These are phyloP conservation scores for Crucibulum laeve DNA, from an alignment of 768 basidiomycete species.

Conservation along the genomic window DNA sequence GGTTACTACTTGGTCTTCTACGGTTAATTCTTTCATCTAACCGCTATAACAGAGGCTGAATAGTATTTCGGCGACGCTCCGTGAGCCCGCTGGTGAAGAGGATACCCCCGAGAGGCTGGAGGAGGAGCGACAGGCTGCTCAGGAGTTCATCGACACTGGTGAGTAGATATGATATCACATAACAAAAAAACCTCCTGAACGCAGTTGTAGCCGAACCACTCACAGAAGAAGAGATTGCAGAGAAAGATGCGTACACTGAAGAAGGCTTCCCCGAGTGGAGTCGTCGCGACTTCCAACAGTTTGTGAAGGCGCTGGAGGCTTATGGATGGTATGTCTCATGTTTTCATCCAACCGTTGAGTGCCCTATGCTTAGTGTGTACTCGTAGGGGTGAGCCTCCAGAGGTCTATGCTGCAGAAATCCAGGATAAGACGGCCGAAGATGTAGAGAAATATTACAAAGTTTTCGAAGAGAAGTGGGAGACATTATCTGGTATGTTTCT, in stretches of 20 bases:
- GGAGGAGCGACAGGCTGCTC: conserved; percentile 71
- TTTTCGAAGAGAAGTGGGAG: conserved; percentile 88
- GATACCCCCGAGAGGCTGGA: conserved; percentile 85
- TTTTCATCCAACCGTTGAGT: neutral
- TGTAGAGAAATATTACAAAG: conserved; percentile 70
- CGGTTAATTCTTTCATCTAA: neutral
- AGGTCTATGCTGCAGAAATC: conserved; percentile 76
- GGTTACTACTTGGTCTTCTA: conserved; percentile 29
- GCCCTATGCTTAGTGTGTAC: neutral
- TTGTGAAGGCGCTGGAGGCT: conserved; percentile 60
- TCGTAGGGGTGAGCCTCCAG: conserved; percentile 61
- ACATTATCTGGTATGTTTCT: conserved; percentile 64
- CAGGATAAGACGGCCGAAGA: conserved; percentile 80
- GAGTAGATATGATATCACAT: neutral
- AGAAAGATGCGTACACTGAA: conserved; percentile 73
- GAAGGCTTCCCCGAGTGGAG: conserved; percentile 91
- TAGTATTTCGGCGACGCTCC: conserved; percentile 56
- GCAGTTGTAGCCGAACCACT: conserved; percentile 69
- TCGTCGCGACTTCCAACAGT: conserved; percentile 89
- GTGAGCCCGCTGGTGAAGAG: conserved; percentile 64
- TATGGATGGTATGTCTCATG: conserved; percentile 68
- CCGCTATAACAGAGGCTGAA: conserved; percentile 53
- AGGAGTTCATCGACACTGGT: conserved; percentile 88
- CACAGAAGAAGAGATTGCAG: conserved; percentile 79
- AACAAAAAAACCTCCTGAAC: neutral